Base-by-base conservation (phyloP, 75 land plant species). In the Cunninghamia lanceolata region DNA sequence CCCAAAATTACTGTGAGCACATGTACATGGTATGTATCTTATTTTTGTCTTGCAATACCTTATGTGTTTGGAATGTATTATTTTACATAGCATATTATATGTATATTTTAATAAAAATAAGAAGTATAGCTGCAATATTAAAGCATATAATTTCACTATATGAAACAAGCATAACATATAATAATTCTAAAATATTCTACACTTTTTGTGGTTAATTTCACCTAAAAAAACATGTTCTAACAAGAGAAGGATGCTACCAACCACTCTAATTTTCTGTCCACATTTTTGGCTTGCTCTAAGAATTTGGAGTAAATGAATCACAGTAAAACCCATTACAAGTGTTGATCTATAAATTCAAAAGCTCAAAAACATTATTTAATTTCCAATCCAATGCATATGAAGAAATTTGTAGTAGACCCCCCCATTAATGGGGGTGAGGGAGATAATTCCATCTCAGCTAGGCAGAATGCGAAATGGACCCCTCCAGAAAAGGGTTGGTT, bases 171-270 rank as follows among this genome's bases (percentile, higher is more conserved):
- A 66, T 76, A 93, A 93, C 94, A 93, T 93, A 83, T 93, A 91
- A 70, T 93, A 93, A 84, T 93, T 93, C 47, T 89, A 92, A 45
- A 93, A 91, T 78, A 46, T 46, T 25, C 79, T 39, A 39, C 38
- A 38, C 19, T 36, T 76, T 36, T n/a, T 76, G 21, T 36, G 17
- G 19, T 15, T 76, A 3, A 32, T 38, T 36, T 35, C 16, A 3
- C 16, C 83, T 21, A 6, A 82, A 45, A 82, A 32, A 46, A 46
- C 19, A 34, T 14, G 47, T 76, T 76, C 42, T 1, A 76, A 50
- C 10, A 50, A 34, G 40, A 25, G 30, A 17, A 47, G 52, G 52
- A 0, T 50, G 52, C 52, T 91, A 94, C 96, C 96, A 94, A 84
- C 96, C 96, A 84, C n/a, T n/a, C n/a, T n/a, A n/a, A n/a, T n/a